phyloP scores from a whole-genome alignment of 768 basidiomycete species.

The Rhizopogon vesiculosus region DNA sequence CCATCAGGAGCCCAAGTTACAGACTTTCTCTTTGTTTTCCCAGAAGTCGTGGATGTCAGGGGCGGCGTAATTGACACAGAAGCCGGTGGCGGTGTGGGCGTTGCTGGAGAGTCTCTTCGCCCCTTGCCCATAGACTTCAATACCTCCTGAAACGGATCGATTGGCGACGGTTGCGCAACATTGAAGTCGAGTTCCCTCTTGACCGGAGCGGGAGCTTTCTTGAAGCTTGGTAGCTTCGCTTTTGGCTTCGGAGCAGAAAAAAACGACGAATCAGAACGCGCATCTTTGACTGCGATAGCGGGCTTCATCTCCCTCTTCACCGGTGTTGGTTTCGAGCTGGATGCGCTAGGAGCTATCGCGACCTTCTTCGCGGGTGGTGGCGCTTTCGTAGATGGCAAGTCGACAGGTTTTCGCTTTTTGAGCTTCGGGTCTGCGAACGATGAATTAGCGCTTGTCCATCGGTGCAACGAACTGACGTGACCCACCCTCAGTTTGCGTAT shows the following conservation, averaged over 20 bases:
- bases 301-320: constrained; percentile 58
- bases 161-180: constrained; percentile 70
- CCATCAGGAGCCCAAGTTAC: constrained; percentile 77
- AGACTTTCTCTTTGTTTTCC: constrained; percentile 65
- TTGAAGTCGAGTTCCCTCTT: constrained; percentile 55
- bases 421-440: constrained; percentile 42
- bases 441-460: constrained; percentile 20
- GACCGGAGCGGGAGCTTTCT: constrained; percentile 55
- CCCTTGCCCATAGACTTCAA: constrained; percentile 70
- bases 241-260: constrained; percentile 86
- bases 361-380: constrained; percentile 63
- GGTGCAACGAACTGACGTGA: constrained; percentile 46
- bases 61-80: constrained; percentile 27
- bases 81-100: constrained; percentile 50
- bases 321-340: constrained; percentile 23
- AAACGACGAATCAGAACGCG: constrained; percentile 83
- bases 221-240: constrained; percentile 81
- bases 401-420: constrained; percentile 75
- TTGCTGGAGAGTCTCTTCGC: constrained; percentile 58
- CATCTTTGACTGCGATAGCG: constrained; percentile 53
- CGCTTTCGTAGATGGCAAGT: constrained; percentile 39
- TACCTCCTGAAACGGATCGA: constrained; percentile 80
- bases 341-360: constrained; percentile 33
- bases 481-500: constrained; percentile 63
- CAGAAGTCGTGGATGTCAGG: constrained; percentile 31